phyloP scores from a whole-genome alignment of 139 green algal genomes.

The Chara braunii region DNA sequence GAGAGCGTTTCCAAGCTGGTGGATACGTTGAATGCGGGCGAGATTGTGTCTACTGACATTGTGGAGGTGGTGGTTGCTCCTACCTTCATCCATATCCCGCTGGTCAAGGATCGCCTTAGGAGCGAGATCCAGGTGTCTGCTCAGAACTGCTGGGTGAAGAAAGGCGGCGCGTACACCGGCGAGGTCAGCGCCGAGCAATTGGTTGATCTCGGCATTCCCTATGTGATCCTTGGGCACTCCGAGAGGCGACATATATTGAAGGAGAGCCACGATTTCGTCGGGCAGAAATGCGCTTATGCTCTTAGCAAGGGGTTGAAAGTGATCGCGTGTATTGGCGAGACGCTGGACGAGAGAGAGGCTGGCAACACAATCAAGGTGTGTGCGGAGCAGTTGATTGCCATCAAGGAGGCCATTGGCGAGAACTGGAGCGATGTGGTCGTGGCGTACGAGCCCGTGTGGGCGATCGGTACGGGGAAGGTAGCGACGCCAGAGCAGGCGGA shows the following conservation, averaged over 20 bases:
- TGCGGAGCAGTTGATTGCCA: slow-evolving; percentile 44
- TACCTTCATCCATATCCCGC: slow-evolving; percentile 50
- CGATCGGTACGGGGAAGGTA: slow-evolving; percentile 62
- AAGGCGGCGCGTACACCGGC: slow-evolving; percentile 86
- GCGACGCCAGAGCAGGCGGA: slow-evolving; percentile 75
- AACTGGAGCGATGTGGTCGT: slow-evolving; percentile 68
- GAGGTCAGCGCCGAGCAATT: slow-evolving; percentile 69
- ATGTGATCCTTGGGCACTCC: slow-evolving; percentile 95
- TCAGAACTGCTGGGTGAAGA: slow-evolving; percentile 86
- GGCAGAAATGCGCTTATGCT: slow-evolving; percentile 78
- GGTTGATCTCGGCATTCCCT: slow-evolving; percentile 59
- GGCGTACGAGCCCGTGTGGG: slow-evolving; percentile 94
- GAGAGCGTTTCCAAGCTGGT: slow-evolving; percentile 67
- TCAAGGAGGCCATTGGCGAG: too few relatives aligned
- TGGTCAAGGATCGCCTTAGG: slow-evolving; percentile 24
- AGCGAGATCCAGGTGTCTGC: slow-evolving; percentile 64
- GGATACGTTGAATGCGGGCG: slow-evolving; percentile 71
- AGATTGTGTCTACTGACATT: slow-evolving; percentile 10
- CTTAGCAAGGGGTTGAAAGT: slow-evolving; percentile 75
- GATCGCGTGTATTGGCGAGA: slow-evolving; percentile 97
- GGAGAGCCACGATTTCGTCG: slow-evolving; percentile 86
- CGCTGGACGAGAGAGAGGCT: slow-evolving; percentile 79
- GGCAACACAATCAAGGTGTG: slow-evolving; percentile 51
- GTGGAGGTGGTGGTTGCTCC: slow-evolving; percentile 87
- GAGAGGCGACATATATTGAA: slow-evolving; percentile 75